These are phyloP conservation scores for Aureobasidium sp. DNA, from an alignment of 2,329 filamentous ascomycete species.

Conservation along the genomic window DNA sequence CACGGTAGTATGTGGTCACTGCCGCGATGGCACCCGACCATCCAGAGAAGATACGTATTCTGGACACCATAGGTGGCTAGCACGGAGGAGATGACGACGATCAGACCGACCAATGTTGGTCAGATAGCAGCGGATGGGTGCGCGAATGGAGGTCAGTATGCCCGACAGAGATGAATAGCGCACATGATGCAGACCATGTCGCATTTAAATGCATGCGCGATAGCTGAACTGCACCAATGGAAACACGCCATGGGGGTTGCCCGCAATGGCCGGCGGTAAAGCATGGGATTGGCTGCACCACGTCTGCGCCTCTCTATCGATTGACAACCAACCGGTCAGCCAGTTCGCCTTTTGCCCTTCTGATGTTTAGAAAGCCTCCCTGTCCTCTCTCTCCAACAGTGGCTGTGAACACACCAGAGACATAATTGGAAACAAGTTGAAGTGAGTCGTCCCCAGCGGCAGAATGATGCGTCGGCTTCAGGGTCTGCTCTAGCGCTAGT, in stretches of 20 bases:
- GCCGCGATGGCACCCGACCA: neutral
- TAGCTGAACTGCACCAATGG: neutral
- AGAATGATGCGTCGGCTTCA: slow-evolving; percentile 11
- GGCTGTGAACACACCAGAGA: neutral
- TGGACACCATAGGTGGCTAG: neutral
- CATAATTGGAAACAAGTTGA: neutral
- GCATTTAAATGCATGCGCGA: neutral
- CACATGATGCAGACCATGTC: slow-evolving; percentile 9
- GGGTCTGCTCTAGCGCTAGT: neutral
- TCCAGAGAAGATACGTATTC: neutral
- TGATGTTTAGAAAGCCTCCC: neutral
- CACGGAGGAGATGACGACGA: neutral
- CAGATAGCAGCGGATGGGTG: neutral
- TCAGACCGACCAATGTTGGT: neutral
- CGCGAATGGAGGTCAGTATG: neutral
- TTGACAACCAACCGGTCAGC: neutral
- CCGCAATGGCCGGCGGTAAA: slow-evolving; percentile 5
- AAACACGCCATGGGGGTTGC: slow-evolving; percentile 3
- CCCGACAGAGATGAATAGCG: neutral
- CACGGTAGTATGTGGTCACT: neutral
- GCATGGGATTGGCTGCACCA: slow-evolving; percentile 8
- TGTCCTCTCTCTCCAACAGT: neutral
- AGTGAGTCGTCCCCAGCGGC: neutral
- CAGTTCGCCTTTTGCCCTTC: neutral
- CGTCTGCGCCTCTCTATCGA: neutral